Evolutionary conservation across 2,329 filamentous ascomycete species (phyloP).

Genomic region (Penicillium janthinellum): DNA sequence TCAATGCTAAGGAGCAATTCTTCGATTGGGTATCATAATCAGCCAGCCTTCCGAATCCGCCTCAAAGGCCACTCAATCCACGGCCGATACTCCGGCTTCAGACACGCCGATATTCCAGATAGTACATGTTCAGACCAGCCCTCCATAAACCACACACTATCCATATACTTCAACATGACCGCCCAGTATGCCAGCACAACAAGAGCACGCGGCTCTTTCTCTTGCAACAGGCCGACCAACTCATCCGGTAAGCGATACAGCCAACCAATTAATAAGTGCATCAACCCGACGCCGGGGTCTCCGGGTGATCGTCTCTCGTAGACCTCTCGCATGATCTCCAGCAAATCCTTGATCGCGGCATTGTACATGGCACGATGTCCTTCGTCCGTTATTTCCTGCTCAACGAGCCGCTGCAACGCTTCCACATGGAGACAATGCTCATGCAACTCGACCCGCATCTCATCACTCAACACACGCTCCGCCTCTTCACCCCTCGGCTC

Average conservation of each 20-base stretch:
- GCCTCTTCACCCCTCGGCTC: conserved; percentile 3
- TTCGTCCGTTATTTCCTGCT: conserved; percentile 1
- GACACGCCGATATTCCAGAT: conserved; percentile 25
- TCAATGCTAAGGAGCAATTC: too few species aligned
- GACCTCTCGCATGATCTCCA: conserved; percentile 19
- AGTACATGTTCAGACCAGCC: conserved; percentile 39
- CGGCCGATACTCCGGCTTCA: conserved; percentile 19
- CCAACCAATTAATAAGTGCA: conserved; percentile 35
- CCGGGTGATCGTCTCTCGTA: conserved; percentile 19
- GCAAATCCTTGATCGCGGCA: conserved; percentile 16
- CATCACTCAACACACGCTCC: conserved; percentile 6
- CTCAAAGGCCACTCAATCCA: conserved; percentile 34
- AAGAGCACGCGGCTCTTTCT: conserved; percentile 30
- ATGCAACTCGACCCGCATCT: conserved; percentile 19
- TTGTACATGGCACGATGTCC: conserved; percentile 8
- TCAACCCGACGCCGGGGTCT: conserved; percentile 19
- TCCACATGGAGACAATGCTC: conserved; percentile 19
- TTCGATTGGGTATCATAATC: conserved; percentile 1
- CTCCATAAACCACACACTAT: conserved; percentile 35
- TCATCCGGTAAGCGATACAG: conserved; percentile 29
- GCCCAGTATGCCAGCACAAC: conserved; percentile 36
- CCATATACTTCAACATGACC: conserved; percentile 36
- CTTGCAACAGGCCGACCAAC: conserved; percentile 29
- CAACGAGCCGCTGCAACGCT: conserved; percentile 16
- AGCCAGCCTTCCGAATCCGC: not conserved